A percentile compares a stretch with the other conserved stretches of the same genome.
Evolutionary conservation across 441 rosid species (phyloP).

Genomic region (Metrosideros polymorpha): DNA sequence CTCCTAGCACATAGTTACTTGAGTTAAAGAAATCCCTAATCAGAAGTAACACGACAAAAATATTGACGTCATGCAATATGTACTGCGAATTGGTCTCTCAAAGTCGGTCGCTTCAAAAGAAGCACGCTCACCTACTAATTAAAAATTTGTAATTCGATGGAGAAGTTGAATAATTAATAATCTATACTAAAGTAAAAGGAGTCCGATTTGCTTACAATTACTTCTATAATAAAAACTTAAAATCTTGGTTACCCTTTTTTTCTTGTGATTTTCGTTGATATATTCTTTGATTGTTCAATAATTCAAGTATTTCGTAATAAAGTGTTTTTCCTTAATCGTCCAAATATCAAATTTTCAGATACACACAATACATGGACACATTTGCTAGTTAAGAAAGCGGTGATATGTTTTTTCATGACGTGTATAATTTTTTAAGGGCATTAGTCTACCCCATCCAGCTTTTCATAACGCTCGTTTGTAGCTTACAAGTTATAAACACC

Average conservation of each 20-base stretch:
- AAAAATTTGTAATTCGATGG: background rate
- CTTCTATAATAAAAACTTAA: background rate
- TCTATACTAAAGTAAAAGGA: background rate
- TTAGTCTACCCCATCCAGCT: background rate
- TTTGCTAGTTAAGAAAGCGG: background rate
- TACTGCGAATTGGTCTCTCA: background rate
- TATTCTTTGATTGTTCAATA: background rate
- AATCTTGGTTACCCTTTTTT: background rate
- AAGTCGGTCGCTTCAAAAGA: background rate
- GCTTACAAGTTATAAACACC: rapidly evolving
- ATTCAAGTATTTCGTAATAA: background rate
- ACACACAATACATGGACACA: background rate
- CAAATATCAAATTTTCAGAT: background rate
- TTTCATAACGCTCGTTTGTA: background rate
- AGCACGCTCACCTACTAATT: background rate
- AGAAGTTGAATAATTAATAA: background rate
- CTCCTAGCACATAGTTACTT: background rate
- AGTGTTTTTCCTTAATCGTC: background rate
- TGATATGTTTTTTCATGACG: background rate
- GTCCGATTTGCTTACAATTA: rapidly evolving
- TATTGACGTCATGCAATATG: background rate
- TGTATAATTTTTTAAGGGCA: background rate
- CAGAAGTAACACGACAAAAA: background rate
- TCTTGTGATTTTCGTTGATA: background rate
- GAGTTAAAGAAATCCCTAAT: background rate